phyloP scores from a whole-genome alignment of 176 grass and related monocot species.

The Carex parvula region DNA sequence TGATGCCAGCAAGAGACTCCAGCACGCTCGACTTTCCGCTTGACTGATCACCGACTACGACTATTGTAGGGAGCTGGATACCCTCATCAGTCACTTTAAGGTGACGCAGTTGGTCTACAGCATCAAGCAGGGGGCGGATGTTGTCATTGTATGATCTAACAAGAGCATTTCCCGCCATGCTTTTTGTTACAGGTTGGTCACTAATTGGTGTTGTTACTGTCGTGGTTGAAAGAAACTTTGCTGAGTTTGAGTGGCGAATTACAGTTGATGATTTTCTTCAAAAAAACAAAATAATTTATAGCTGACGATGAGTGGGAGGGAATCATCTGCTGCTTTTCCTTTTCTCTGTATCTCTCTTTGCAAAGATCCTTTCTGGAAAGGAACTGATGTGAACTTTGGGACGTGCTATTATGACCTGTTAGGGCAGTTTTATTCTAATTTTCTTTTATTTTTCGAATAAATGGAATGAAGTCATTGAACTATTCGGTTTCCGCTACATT shows the following conservation, averaged over 20 bases:
- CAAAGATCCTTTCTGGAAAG: too few relatives aligned
- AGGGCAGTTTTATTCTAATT: too few relatives aligned
- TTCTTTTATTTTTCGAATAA: too few relatives aligned
- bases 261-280: too few relatives aligned
- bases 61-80: conserved; percentile 18
- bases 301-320: too few relatives aligned
- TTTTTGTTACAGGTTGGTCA: neutral
- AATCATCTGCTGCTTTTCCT: too few relatives aligned
- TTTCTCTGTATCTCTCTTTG: too few relatives aligned
- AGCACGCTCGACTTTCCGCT: conserved; percentile 29
- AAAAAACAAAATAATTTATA: too few relatives aligned
- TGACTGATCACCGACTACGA: neutral
- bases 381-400: too few relatives aligned
- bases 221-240: neutral
- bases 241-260: too few relatives aligned
- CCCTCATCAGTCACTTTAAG: conserved; percentile 17
- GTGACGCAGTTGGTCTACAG: neutral
- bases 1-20: conserved; percentile 35
- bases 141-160: conserved; percentile 4
- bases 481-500: too few relatives aligned
- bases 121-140: conserved; percentile 5
- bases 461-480: too few relatives aligned
- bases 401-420: neutral
- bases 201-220: neutral
- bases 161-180: neutral